phyloP scores from a whole-genome alignment of 352 stramenopile species.

The Globisporangium alternatum region DNA sequence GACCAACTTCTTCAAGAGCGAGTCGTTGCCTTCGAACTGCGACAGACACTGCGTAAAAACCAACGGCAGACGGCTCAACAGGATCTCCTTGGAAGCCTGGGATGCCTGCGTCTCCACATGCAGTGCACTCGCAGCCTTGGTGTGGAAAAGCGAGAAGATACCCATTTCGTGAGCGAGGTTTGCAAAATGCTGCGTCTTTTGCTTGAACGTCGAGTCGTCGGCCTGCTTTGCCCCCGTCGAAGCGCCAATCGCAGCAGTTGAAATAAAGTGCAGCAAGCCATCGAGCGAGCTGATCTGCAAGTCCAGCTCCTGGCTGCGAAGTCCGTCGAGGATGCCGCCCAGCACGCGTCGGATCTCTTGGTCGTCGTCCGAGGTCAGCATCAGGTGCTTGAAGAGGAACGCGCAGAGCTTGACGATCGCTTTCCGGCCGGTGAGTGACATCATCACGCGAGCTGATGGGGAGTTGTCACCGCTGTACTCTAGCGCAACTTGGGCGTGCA shows the following conservation, averaged over 20 bases:
- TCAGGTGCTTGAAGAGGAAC: conserved; percentile 74
- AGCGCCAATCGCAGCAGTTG: conserved; percentile 28
- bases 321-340: conserved; percentile 57
- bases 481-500: conserved; percentile 49
- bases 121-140: conserved; percentile 46
- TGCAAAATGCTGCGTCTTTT: conserved; percentile 39
- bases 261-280: conserved; percentile 72
- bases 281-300: conserved; percentile 75
- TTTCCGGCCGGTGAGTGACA: conserved; percentile 46
- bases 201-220: conserved; percentile 20
- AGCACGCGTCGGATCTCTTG: conserved; percentile 51
- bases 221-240: conserved; percentile 18
- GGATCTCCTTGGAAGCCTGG: conserved; percentile 34
- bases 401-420: conserved; percentile 68
- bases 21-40: conserved; percentile 66
- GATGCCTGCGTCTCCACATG: conserved; percentile 22
- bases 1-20: conserved; percentile 61
- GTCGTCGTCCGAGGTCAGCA: conserved; percentile 45
- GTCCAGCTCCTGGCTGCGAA: conserved; percentile 58
- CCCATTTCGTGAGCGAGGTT: conserved; percentile 70
- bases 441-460: conserved; percentile 8
- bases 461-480: conserved; percentile 39
- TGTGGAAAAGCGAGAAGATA: conserved; percentile 72
- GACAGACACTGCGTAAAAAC: conserved; percentile 86
- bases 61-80: conserved; percentile 69